Percentiles rank a stretch among this genome's conserved stretches.
phyloP scores from a whole-genome alignment of 164 flowering plant species.

The Macadamia integrifolia region DNA sequence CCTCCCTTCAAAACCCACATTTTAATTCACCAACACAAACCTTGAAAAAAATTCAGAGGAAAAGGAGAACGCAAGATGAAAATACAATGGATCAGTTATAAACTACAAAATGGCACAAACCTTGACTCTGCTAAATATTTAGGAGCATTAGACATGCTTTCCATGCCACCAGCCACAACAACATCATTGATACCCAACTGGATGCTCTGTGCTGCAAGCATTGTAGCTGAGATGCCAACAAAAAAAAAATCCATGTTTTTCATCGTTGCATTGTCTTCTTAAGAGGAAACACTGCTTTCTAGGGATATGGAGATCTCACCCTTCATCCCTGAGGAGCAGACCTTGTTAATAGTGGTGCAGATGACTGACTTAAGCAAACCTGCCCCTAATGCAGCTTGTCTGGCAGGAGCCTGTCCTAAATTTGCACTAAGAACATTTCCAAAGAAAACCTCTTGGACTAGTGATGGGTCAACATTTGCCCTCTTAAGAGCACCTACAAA shows the following conservation, averaged over 20 bases:
- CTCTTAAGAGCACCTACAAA: slow-evolving; percentile 77
- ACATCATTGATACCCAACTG: slow-evolving; percentile 66
- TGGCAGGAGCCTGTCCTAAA: slow-evolving; percentile 97
- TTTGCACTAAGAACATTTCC: slow-evolving; percentile 97
- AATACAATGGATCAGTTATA: neutral
- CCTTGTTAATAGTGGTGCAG: slow-evolving; percentile 91
- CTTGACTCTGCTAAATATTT: slow-evolving; percentile 63
- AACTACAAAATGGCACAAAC: slow-evolving; percentile 15
- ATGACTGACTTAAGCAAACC: slow-evolving; percentile 81
- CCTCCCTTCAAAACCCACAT: no score
- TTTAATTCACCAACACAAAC: neutral
- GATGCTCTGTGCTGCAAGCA: slow-evolving; percentile 70
- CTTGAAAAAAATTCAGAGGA: neutral
- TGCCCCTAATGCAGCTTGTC: slow-evolving; percentile 96
- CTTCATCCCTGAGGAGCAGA: slow-evolving; percentile 81
- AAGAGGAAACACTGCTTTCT: neutral
- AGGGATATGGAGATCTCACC: neutral
- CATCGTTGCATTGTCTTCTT: neutral
- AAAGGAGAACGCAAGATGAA: neutral
- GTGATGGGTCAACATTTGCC: slow-evolving; percentile 71
- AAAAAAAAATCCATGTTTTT: neutral
- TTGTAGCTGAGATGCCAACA: slow-evolving; percentile 43
- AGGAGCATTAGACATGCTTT: slow-evolving; percentile 88
- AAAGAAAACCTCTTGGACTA: slow-evolving; percentile 92
- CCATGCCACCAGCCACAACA: slow-evolving; percentile 89